Percentiles rank a stretch among this genome's conserved stretches.
These are phyloP conservation scores for Chrysanthemum seticuspe DNA, from an alignment of 129 eudicot genomes.

Conservation along the genomic window DNA sequence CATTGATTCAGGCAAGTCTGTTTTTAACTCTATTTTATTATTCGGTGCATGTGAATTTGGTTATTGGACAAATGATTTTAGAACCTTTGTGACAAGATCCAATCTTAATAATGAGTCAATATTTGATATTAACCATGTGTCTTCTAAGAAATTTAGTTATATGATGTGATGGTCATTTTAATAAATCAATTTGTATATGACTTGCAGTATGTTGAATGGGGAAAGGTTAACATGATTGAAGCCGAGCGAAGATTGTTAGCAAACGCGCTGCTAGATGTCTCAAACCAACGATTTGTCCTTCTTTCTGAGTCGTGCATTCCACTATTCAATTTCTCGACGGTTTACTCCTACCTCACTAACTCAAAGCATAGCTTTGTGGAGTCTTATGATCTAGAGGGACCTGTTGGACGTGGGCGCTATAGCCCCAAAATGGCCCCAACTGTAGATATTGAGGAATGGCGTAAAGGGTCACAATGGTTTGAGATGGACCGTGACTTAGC, in stretches of 20 bases:
- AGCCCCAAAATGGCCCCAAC: slow-evolving; percentile 49
- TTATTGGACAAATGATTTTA: slow-evolving; percentile 6
- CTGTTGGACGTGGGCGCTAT: slow-evolving; percentile 80
- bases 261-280: slow-evolving; percentile 75
- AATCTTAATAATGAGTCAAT: background rate
- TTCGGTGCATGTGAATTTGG: background rate
- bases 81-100: background rate
- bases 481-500: slow-evolving; percentile 61
- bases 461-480: slow-evolving; percentile 97
- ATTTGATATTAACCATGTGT: too few relatives aligned
- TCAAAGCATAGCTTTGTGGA: slow-evolving; percentile 68
- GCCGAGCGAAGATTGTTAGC: slow-evolving; percentile 83
- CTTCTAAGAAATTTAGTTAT: background rate
- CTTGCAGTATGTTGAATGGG: slow-evolving; percentile 75
- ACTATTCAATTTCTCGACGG: slow-evolving; percentile 64
- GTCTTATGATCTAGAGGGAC: slow-evolving; percentile 55
- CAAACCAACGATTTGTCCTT: slow-evolving; percentile 76
- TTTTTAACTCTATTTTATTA: background rate
- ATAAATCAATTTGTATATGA: background rate
- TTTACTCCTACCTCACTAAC: slow-evolving; percentile 66
- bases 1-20: slow-evolving; percentile 22
- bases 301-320: slow-evolving; percentile 93
- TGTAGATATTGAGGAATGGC: slow-evolving; percentile 55
- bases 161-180: background rate
- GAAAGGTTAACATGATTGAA: slow-evolving; percentile 75